Evolutionary conservation across 257 asterid species (phyloP).

Genomic region (Ilex aquifolium): DNA sequence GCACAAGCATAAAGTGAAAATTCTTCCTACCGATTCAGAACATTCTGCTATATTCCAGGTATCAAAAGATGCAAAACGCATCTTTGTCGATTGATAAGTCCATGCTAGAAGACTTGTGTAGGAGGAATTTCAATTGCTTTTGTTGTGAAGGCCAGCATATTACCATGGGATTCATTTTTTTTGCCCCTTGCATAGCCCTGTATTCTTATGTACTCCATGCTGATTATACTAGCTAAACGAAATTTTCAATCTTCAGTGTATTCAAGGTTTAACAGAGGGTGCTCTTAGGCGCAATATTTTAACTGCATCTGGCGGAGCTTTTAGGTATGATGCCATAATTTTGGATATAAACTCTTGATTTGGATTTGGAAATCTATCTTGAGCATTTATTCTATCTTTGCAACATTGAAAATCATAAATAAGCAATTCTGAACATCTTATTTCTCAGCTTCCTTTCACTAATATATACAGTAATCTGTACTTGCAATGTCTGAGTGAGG

Average conservation of each 20-base stretch:
- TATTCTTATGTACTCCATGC: not conserved
- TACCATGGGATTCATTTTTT: not conserved
- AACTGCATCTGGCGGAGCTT: conserved; percentile 98
- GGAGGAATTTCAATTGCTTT: too few relatives aligned
- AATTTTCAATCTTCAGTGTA: conserved; percentile 51
- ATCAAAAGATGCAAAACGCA: not conserved
- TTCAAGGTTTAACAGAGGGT: conserved; percentile 97
- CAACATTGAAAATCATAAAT: not conserved
- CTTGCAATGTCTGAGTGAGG: too few relatives aligned
- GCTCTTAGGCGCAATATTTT: conserved; percentile 89
- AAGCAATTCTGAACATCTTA: not conserved
- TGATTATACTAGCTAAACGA: conserved; percentile 16
- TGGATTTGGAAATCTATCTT: not conserved
- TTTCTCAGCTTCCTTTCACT: not conserved
- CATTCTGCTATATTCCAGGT: conserved; percentile 99
- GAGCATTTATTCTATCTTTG: not conserved
- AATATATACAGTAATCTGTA: too few relatives aligned
- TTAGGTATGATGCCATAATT: conserved; percentile 43
- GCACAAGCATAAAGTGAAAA: conserved; percentile 86
- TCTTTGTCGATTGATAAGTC: too few relatives aligned
- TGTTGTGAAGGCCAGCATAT: too few relatives aligned
- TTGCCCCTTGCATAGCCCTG: not conserved
- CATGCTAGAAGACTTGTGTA: too few relatives aligned
- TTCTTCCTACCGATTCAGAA: conserved; percentile 99
- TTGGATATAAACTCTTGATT: not conserved